Evolutionary conservation across 2,329 filamentous ascomycete genomes (phyloP).

Genomic region (Eurotiales sp.): DNA sequence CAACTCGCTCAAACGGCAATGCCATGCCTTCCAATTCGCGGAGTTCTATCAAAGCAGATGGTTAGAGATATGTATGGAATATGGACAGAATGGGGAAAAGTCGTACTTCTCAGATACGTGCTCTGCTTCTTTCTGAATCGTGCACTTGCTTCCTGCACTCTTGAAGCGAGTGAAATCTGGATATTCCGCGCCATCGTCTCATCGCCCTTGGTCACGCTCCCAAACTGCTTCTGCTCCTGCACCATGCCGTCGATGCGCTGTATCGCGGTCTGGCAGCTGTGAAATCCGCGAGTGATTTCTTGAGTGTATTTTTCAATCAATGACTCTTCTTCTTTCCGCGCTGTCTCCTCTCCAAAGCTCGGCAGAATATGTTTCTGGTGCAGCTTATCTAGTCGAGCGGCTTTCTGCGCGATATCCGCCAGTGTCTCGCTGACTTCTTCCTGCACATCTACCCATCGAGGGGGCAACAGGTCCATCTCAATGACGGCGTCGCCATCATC

Average conservation of each 20-base stretch:
- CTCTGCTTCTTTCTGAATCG: slow-evolving; percentile 96
- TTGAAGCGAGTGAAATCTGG: slow-evolving; percentile 80
- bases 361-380: slow-evolving; percentile 97
- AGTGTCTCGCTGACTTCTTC: slow-evolving; percentile 88
- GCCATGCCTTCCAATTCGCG: slow-evolving; percentile 65
- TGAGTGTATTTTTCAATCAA: slow-evolving; percentile 90
- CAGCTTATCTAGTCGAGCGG: slow-evolving; percentile 79
- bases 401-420: slow-evolving; percentile 74
- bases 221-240: slow-evolving; percentile 69
- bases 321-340: slow-evolving; percentile 79
- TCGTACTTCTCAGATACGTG: slow-evolving; percentile 84
- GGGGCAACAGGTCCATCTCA: slow-evolving; percentile 95
- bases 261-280: slow-evolving; percentile 84
- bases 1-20: slow-evolving; percentile 48
- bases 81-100: background rate
- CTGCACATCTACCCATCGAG: slow-evolving; percentile 91
- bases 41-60: slow-evolving; percentile 54
- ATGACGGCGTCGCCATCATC: slow-evolving; percentile 93
- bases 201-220: slow-evolving; percentile 71
- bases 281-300: slow-evolving; percentile 82
- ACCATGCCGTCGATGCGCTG: slow-evolving; percentile 85
- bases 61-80: slow-evolving; percentile 1
- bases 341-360: slow-evolving; percentile 91
- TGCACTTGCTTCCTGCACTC: slow-evolving; percentile 88
- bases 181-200: slow-evolving; percentile 96